phyloP scores from a whole-genome alignment of 768 basidiomycete species.

The Heimioporus sp. region DNA sequence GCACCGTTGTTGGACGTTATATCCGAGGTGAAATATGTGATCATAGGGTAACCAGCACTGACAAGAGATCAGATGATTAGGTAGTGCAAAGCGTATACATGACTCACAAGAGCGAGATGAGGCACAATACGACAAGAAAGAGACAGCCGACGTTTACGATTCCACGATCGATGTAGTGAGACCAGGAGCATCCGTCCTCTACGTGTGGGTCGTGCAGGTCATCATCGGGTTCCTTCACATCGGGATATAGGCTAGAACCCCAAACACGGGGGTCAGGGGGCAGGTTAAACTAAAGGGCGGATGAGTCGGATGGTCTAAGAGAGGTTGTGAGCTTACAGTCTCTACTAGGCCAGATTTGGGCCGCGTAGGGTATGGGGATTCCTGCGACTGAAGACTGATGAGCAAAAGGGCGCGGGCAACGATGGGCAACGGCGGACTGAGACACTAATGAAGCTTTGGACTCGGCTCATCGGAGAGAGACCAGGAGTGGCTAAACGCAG shows the following conservation, averaged over 20 bases:
- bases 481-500: slow-evolving; percentile 4
- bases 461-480: slow-evolving; percentile 21
- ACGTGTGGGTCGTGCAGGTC: slow-evolving; percentile 66
- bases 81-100: background rate
- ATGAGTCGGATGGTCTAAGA: background rate
- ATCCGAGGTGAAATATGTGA: slow-evolving; percentile 35
- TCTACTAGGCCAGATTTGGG: slow-evolving; percentile 34
- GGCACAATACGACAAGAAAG: slow-evolving; percentile 44
- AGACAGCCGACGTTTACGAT: slow-evolving; percentile 74
- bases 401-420: background rate
- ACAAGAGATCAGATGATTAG: background rate
- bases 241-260: slow-evolving; percentile 58
- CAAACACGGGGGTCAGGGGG: slow-evolving; percentile 64
- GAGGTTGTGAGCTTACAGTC: slow-evolving; percentile 30
- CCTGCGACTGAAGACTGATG: slow-evolving; percentile 18
- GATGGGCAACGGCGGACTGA: slow-evolving; percentile 14
- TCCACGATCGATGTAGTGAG: slow-evolving; percentile 57
- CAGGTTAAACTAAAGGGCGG: slow-evolving; percentile 52
- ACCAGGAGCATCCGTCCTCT: slow-evolving; percentile 29
- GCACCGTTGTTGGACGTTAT: slow-evolving; percentile 36
- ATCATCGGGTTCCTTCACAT: slow-evolving; percentile 65
- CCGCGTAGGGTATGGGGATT: slow-evolving; percentile 41
- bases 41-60: slow-evolving; percentile 45
- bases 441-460: slow-evolving; percentile 24
- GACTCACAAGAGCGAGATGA: slow-evolving; percentile 60